Percentiles rank a stretch among this genome's conserved stretches.
phyloP scores from a whole-genome alignment of 2,329 filamentous ascomycete species.

The Stachybotrys chlorohalonatus region DNA sequence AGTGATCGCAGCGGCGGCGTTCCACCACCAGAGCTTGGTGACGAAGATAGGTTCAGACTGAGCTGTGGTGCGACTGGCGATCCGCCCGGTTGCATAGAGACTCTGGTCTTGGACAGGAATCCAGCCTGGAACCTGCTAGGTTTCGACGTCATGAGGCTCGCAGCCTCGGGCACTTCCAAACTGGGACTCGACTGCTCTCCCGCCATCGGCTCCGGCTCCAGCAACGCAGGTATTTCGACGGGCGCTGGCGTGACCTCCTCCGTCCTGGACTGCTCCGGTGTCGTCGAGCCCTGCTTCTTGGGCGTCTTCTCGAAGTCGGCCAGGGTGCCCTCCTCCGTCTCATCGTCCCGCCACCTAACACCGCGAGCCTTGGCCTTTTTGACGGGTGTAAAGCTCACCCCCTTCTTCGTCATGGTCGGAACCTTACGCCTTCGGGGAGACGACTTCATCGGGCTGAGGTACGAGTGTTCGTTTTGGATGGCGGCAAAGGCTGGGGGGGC shows the following conservation, averaged over 20 bases:
- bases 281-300: constrained; percentile 49
- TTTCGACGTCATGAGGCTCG: constrained; percentile 31
- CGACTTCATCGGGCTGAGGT: constrained; percentile 52
- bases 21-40: constrained; percentile 18
- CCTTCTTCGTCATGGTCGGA: constrained; percentile 52
- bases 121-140: constrained; percentile 79
- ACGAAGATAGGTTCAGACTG: constrained; percentile 46
- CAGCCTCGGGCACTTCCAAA: constrained; percentile 41
- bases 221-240: constrained; percentile 8
- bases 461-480: constrained; percentile 18
- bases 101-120: constrained; percentile 58
- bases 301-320: constrained; percentile 92
- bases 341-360: constrained; percentile 91
- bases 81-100: constrained; percentile 33
- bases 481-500: constrained; percentile 31
- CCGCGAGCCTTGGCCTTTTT: constrained; percentile 69
- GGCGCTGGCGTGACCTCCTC: constrained; percentile 13
- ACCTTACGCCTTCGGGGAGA: constrained; percentile 75
- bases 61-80: constrained; percentile 54
- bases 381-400: constrained; percentile 71
- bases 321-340: constrained; percentile 68
- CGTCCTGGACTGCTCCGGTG: constrained; percentile 34
- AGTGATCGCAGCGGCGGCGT: constrained; percentile 39
- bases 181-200: constrained; percentile 48
- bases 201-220: constrained; percentile 3